Conservation (phyloP, 148 eudicot genomes). For the Linanthus parryae region DNA sequence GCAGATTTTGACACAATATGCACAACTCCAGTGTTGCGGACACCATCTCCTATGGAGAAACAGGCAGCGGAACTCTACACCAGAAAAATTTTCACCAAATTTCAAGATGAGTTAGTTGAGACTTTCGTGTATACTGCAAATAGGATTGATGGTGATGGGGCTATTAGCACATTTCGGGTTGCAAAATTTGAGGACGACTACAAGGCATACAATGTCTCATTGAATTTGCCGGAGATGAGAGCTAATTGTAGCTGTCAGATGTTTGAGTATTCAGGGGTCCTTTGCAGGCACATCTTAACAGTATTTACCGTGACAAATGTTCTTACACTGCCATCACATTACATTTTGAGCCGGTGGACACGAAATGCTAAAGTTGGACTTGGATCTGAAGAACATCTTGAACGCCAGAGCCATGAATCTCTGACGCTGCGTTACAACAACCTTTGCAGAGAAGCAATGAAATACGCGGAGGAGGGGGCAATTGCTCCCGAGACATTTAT, state of each 20-base stretch:
- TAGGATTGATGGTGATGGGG: conserved; percentile 64
- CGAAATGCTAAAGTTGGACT: conserved; percentile 59
- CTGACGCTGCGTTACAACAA: conserved; percentile 55
- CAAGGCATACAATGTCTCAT: conserved; percentile 60
- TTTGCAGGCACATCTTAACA: conserved; percentile 84
- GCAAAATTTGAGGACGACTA: conserved; percentile 86
- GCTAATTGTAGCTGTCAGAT: conserved; percentile 85
- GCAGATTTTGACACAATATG: conserved; percentile 75
- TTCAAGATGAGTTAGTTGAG: conserved; percentile 93
- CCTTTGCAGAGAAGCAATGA: conserved; percentile 75
- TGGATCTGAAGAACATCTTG: conserved; percentile 33
- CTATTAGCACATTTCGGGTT: conserved; percentile 65
- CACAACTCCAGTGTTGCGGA: conserved; percentile 62
- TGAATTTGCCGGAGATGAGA: conserved; percentile 58
- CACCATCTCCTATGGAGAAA: conserved; percentile 98
- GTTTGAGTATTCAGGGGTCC: conserved; percentile 89
- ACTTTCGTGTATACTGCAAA: conserved; percentile 94
- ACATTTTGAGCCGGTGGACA: conserved; percentile 88
- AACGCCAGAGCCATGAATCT: conserved; percentile 37
- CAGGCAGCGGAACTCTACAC: conserved; percentile 82
- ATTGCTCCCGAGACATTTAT: conserved; percentile 52
- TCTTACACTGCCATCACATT: conserved; percentile 85
- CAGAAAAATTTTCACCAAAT: conserved; percentile 68
- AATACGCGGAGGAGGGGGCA: conserved; percentile 77
- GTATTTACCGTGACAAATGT: conserved; percentile 89